Conservation (phyloP, 2,329 filamentous ascomycete species). For the Volutella citrinella region DNA sequence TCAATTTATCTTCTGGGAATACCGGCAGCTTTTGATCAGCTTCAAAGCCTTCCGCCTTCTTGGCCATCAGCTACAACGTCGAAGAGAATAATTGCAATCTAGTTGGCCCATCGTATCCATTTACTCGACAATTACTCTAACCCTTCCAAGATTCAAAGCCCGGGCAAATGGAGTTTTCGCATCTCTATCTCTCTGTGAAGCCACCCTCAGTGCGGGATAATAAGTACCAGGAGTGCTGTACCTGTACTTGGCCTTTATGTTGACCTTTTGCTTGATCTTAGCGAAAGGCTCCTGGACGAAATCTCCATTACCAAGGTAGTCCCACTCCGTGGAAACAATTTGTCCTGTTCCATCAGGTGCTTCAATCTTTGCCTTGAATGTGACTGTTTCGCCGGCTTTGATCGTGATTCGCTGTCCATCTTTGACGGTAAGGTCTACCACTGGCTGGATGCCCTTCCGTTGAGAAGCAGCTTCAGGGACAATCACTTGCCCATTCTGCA, state of each 20-base stretch:
- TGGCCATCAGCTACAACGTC: too few species aligned
- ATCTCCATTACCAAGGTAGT: slow-evolving; percentile 8
- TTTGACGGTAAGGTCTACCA: slow-evolving; percentile 7
- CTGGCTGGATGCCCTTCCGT: slow-evolving; percentile 18
- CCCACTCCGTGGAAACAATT: slow-evolving; percentile 16
- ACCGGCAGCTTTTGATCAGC: too few species aligned
- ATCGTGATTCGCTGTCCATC: neutral
- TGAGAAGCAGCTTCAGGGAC: slow-evolving; percentile 2
- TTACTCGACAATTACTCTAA: slow-evolving; percentile 5
- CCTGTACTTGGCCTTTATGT: neutral
- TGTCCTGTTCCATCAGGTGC: slow-evolving; percentile 8
- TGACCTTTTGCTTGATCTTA: neutral
- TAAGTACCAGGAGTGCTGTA: slow-evolving; percentile 9
- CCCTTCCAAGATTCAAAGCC: slow-evolving; percentile 6
- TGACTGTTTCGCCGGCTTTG: slow-evolving; percentile 3
- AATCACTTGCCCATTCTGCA: slow-evolving; percentile 12
- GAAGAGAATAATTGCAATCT: too few species aligned
- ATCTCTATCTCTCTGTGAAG: slow-evolving; percentile 7
- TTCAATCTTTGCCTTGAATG: slow-evolving; percentile 4
- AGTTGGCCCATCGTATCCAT: too few species aligned
- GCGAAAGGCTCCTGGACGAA: slow-evolving; percentile 5
- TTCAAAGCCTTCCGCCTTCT: too few species aligned
- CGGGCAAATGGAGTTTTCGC: slow-evolving; percentile 1
- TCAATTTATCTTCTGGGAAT: too few species aligned
- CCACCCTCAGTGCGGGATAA: slow-evolving; percentile 6